Evolutionary conservation across 371 early-diverging fungal species (phyloP).

Genomic region (Apophysomyces trapeziformis): DNA sequence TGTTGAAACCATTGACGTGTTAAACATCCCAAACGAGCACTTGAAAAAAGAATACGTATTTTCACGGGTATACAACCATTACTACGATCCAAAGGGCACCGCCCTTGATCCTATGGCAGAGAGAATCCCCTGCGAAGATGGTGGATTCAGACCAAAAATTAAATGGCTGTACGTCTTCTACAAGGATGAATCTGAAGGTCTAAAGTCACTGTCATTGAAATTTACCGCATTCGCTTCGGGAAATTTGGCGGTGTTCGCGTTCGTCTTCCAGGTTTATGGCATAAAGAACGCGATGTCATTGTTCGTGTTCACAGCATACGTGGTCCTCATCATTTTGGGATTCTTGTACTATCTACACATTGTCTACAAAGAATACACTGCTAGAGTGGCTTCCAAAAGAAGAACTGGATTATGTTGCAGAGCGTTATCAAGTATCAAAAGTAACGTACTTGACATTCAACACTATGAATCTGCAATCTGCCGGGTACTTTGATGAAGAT

Average conservation of each 20-base stretch:
- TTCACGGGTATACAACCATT: neutral
- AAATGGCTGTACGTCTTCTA: neutral
- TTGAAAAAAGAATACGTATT: neutral
- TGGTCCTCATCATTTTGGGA: neutral
- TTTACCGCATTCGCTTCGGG: neutral
- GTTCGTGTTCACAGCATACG: neutral
- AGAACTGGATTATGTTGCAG: neutral
- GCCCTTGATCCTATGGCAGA: neutral
- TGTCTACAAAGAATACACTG: neutral
- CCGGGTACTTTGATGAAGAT: conserved; percentile 45
- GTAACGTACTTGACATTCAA: conserved; percentile 44
- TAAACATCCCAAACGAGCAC: neutral
- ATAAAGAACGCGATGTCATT: neutral
- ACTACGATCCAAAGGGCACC: neutral
- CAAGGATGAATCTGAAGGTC: neutral
- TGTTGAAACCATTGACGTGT: neutral
- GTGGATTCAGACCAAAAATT: neutral
- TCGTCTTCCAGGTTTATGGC: neutral
- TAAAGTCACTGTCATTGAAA: neutral
- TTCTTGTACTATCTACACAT: neutral
- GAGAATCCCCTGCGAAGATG: neutral
- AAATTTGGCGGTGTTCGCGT: neutral
- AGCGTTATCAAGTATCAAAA: conserved; percentile 8
- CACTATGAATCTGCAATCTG: conserved; percentile 35
- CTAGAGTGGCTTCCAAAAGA: neutral